Evolutionary conservation across 1,284 basidiomycete species (phyloP).

Genomic region (Ganoderma lingzhi): DNA sequence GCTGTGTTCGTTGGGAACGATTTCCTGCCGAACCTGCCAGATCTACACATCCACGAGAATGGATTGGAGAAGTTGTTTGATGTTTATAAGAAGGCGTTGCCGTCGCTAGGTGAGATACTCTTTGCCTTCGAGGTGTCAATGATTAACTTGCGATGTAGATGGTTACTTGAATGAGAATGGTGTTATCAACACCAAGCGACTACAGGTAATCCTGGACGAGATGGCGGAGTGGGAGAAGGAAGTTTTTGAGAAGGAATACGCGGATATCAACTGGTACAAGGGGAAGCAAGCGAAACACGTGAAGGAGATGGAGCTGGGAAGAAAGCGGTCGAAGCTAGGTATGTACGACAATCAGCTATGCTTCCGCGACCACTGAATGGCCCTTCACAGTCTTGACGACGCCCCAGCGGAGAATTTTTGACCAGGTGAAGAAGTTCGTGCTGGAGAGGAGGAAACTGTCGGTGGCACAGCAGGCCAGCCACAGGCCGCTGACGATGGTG

Average conservation of each 20-base stretch:
- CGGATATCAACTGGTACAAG: conserved; percentile 90
- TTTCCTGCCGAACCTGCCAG: conserved; percentile 96
- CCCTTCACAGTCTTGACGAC: conserved; percentile 67
- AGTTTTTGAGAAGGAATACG: conserved; percentile 90
- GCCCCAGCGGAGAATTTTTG: conserved; percentile 80
- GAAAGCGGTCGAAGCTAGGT: conserved; percentile 62
- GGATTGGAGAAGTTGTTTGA: conserved; percentile 93
- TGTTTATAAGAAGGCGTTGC: conserved; percentile 93
- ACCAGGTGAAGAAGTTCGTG: conserved; percentile 80
- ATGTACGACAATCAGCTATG: conserved; percentile 30
- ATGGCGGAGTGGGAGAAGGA: conserved; percentile 90
- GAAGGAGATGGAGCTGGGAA: conserved; percentile 62
- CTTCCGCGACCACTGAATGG: not conserved
- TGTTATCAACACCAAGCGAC: conserved; percentile 78
- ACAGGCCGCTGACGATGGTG: conserved; percentile 66
- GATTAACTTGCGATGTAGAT: conserved; percentile 52
- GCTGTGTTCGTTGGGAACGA: conserved; percentile 98
- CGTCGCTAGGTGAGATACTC: conserved; percentile 69
- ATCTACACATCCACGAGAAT: conserved; percentile 98
- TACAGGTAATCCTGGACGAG: conserved; percentile 91
- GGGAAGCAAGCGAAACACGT: conserved; percentile 85
- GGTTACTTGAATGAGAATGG: conserved; percentile 97
- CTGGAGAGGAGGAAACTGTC: conserved; percentile 56
- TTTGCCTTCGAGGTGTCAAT: not conserved
- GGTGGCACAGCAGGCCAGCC: conserved; percentile 44